Evolutionary conservation across 257 asterid genomes (phyloP), one percentile per base, ranked within the genome.

Genomic region (Plantago major): DNA sequence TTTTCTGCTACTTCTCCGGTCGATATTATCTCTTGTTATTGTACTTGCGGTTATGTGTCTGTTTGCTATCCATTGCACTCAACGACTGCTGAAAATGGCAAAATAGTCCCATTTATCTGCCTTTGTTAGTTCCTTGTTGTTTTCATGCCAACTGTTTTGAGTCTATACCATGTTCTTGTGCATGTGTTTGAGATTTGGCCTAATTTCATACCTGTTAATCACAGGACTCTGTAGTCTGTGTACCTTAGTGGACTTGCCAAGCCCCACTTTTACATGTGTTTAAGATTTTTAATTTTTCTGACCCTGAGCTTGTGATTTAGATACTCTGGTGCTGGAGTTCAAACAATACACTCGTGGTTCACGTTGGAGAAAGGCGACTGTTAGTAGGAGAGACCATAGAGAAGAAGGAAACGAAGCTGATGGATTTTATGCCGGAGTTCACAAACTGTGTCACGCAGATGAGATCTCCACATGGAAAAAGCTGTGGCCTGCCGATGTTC

Each of bases 361-460:
- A 0, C 91, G 90, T 58, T 89, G 97, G 97, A 82, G 94, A 67
- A 73, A 63, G 50, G 81, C 89, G 28, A 71, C 59, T 1, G 67
- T 87, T 13, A 78, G 44, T 55, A 73, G 97, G 76, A 82, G 74
- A 73, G 88, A 89, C 16, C 95, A 87, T 19, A 71, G 81, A 12
- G 97, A 87, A 75, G 86, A 78, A 70, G 97, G 97, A 33, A 76
- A 84, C 47, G 95, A 87, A 59, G 76, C 74, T 1, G 87, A 81
- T 63, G 97, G 97, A 30, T 89, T 84, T 53, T 89, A 87, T 45
- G 95, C 87, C 0, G 97, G 97, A 54, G 77, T 89, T 19, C 73
- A 86, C 7, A 89, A 84, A 60, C 75, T 89, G 48, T 11, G 55
- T 0, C 67, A 63, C 53, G 15, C 59, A 0, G 78, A 80, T 46